Conservation (phyloP, 176 grass and related monocot genomes). For the Musa troglodytarum region DNA sequence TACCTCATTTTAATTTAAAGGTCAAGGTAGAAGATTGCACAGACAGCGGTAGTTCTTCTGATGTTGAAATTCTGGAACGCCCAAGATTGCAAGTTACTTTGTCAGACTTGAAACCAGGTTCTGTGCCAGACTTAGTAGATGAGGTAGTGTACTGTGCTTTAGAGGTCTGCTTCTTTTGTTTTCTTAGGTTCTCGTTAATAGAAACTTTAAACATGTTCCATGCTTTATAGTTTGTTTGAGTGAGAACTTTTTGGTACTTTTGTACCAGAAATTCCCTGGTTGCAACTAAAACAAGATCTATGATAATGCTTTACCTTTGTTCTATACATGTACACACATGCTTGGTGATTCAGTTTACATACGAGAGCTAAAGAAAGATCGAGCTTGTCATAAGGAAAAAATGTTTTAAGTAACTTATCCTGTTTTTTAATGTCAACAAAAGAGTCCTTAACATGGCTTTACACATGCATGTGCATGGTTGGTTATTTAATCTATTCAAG, state of each 20-base stretch:
- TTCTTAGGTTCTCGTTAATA: not conserved
- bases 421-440: not conserved
- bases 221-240: not conserved
- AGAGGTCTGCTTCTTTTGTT: not conserved
- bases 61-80: constrained; percentile 18
- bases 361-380: not conserved
- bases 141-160: constrained; percentile 21
- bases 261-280: not conserved
- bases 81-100: not conserved
- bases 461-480: too few species aligned
- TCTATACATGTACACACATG: too few species aligned
- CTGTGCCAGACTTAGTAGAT: constrained; percentile 21
- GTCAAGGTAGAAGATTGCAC: constrained; percentile 58
- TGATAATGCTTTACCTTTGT: not conserved
- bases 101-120: constrained; percentile 7
- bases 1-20: constrained; percentile 17
- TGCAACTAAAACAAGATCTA: not conserved
- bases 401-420: not conserved
- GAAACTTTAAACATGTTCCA: not conserved
- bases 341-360: too few species aligned
- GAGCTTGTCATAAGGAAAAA: not conserved
- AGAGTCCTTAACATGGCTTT: not conserved
- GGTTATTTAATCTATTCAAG: too few species aligned
- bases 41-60: constrained; percentile 11
- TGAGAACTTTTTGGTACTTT: not conserved